A percentile compares a stretch with the other conserved stretches of the same genome.
phyloP scores from a whole-genome alignment of 1,284 basidiomycete genomes.

The Ustilago bromivora region DNA sequence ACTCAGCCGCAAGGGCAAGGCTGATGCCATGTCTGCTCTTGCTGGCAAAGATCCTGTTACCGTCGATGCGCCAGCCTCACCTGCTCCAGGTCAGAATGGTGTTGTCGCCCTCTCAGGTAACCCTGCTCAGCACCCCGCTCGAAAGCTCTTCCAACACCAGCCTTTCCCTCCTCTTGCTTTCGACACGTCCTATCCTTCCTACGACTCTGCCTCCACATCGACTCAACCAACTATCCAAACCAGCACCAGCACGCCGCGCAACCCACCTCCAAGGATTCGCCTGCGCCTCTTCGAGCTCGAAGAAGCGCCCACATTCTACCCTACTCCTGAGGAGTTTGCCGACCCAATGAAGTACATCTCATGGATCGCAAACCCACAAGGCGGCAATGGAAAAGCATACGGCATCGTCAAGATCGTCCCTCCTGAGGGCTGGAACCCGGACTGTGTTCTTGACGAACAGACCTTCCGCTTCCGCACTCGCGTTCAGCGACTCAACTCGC shows the following conservation, averaged over 20 bases:
- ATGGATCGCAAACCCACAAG: slow-evolving; percentile 77
- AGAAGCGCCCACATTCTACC: slow-evolving; percentile 90
- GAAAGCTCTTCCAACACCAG: slow-evolving; percentile 46
- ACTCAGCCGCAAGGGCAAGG: slow-evolving; percentile 51
- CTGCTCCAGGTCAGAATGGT: slow-evolving; percentile 7
- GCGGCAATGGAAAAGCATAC: slow-evolving; percentile 76
- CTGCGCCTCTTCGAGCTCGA: slow-evolving; percentile 80
- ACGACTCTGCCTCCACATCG: background rate
- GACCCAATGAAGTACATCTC: slow-evolving; percentile 97
- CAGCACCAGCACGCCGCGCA: slow-evolving; percentile 54
- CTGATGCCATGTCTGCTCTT: slow-evolving; percentile 46
- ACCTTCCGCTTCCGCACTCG: slow-evolving; percentile 94
- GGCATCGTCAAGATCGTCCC: slow-evolving; percentile 98
- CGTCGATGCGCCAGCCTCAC: slow-evolving; percentile 7
- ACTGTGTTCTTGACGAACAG: slow-evolving; percentile 94
- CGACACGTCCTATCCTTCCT: slow-evolving; percentile 7
- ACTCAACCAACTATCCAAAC: slow-evolving; percentile 55
- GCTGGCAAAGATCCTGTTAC: slow-evolving; percentile 21
- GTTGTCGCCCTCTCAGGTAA: slow-evolving; percentile 23
- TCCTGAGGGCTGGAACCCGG: slow-evolving; percentile 92
- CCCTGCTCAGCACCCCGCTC: slow-evolving; percentile 43
- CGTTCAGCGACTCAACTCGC: slow-evolving; percentile 92
- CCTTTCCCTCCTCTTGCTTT: slow-evolving; percentile 41
- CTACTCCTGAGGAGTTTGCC: slow-evolving; percentile 87
- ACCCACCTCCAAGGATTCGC: slow-evolving; percentile 48